These are phyloP conservation scores for Mycena crocata DNA, from an alignment of 768 basidiomycete genomes.

Conservation along the genomic window DNA sequence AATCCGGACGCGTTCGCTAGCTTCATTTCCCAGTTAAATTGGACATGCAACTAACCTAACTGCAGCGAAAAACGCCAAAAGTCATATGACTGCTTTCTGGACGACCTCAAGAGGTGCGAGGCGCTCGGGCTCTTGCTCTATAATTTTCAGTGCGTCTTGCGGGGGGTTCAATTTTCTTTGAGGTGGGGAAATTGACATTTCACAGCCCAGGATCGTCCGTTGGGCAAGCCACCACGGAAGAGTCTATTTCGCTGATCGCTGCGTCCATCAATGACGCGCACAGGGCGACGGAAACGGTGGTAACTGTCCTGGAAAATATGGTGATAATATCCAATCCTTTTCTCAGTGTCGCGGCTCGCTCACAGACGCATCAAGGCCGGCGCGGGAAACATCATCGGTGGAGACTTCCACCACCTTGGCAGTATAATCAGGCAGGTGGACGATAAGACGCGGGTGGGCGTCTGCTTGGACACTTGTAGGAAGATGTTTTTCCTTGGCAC, in stretches of 20 bases:
- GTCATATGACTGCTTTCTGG: constrained; percentile 83
- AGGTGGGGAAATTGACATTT: background rate
- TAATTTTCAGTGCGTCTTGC: constrained; percentile 86
- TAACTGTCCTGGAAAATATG: constrained; percentile 88
- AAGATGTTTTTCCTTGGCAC: constrained; percentile 7
- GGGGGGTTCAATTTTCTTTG: background rate
- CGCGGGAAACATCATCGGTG: constrained; percentile 82
- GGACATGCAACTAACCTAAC: background rate
- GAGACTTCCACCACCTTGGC: constrained; percentile 73
- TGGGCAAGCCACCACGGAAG: constrained; percentile 68
- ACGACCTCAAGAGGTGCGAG: constrained; percentile 85
- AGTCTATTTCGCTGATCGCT: constrained; percentile 74
- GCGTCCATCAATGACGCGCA: constrained; percentile 82
- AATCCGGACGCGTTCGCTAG: constrained; percentile 76
- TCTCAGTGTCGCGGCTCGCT: background rate
- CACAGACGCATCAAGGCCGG: constrained; percentile 65
- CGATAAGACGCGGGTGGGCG: constrained; percentile 80
- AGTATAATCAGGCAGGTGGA: constrained; percentile 77
- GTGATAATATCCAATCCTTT: constrained; percentile 45
- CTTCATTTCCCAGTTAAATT: background rate
- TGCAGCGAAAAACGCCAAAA: constrained; percentile 73
- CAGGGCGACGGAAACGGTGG: constrained; percentile 63
- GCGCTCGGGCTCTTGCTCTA: constrained; percentile 78
- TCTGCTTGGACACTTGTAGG: constrained; percentile 89
- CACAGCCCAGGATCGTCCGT: constrained; percentile 86